Evolutionary conservation across 768 basidiomycete species (phyloP).

Genomic region (Russula sp.): DNA sequence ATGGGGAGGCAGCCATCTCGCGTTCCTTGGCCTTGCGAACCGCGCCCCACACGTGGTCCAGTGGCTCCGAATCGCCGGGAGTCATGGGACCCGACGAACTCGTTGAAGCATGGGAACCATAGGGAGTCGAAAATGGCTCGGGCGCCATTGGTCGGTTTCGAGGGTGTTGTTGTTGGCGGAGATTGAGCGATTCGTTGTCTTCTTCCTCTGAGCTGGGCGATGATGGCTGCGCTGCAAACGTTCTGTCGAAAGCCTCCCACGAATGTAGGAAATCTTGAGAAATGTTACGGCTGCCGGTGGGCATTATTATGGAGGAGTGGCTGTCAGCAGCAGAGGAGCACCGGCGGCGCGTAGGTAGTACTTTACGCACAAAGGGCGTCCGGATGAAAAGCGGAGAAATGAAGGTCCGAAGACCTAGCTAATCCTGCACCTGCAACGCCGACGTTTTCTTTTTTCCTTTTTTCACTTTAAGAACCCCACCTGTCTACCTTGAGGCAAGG

Average conservation of each 20-base stretch:
- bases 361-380: constrained; percentile 30
- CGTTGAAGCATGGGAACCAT: constrained; percentile 26
- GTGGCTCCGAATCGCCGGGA: constrained; percentile 35
- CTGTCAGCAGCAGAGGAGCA: constrained; percentile 26
- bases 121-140: constrained; percentile 30
- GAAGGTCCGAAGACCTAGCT: constrained; percentile 30
- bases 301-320: constrained; percentile 25
- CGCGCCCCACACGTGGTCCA: constrained; percentile 64
- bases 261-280: constrained; percentile 29
- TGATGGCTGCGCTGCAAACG: constrained; percentile 28
- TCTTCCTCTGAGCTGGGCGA: constrained; percentile 18
- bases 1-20: constrained; percentile 63
- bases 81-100: constrained; percentile 30
- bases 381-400: constrained; percentile 30
- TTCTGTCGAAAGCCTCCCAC: constrained; percentile 32
- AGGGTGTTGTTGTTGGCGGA: constrained; percentile 5
- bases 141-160: constrained; percentile 31
- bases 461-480: constrained; percentile 19
- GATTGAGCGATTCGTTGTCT: constrained; percentile 23
- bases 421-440: constrained; percentile 13
- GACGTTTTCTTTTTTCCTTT: constrained; percentile 8
- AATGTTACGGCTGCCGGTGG: constrained; percentile 23
- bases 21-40: constrained; percentile 63
- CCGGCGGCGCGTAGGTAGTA: constrained; percentile 26
- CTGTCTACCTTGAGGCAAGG: constrained; percentile 28